These are phyloP conservation scores for Dichomitus squalens DNA, from an alignment of 1,284 basidiomycete genomes.

Conservation along the genomic window DNA sequence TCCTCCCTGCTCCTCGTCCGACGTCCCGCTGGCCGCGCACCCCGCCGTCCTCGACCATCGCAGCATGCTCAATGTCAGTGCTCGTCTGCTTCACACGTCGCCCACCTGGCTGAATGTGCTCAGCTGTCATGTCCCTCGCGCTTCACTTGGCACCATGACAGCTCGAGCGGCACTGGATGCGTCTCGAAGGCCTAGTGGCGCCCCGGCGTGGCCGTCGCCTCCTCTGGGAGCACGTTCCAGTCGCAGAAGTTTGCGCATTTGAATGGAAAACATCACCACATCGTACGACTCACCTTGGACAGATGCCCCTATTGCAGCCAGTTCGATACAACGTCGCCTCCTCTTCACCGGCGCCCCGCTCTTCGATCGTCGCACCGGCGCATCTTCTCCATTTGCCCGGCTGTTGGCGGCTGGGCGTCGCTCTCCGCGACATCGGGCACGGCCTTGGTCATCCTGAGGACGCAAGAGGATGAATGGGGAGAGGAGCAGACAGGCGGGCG, in stretches of 20 bases:
- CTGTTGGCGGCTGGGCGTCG: background rate
- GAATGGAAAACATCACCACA: background rate
- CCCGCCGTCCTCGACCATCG: no score
- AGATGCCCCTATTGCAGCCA: background rate
- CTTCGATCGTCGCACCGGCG: background rate
- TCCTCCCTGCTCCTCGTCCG: no score
- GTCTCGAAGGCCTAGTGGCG: constrained; percentile 14
- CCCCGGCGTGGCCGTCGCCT: constrained; percentile 1
- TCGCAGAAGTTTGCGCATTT: background rate
- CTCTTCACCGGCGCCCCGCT: background rate
- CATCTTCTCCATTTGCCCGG: background rate
- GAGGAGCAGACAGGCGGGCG: background rate
- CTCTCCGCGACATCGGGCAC: background rate
- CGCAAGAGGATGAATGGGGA: background rate
- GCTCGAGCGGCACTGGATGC: background rate
- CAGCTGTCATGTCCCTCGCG: no score
- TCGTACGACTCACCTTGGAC: constrained; percentile 14
- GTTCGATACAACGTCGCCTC: background rate
- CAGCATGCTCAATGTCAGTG: no score
- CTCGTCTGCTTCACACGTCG: no score
- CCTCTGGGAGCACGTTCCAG: background rate
- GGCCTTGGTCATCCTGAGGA: background rate
- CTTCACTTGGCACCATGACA: background rate
- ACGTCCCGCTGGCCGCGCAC: no score
- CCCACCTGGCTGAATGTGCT: no score